Percentiles rank a stretch among this genome's conserved stretches.
These are phyloP conservation scores for Quercus phellos DNA, from an alignment of 331 rosid species.

Conservation along the genomic window DNA sequence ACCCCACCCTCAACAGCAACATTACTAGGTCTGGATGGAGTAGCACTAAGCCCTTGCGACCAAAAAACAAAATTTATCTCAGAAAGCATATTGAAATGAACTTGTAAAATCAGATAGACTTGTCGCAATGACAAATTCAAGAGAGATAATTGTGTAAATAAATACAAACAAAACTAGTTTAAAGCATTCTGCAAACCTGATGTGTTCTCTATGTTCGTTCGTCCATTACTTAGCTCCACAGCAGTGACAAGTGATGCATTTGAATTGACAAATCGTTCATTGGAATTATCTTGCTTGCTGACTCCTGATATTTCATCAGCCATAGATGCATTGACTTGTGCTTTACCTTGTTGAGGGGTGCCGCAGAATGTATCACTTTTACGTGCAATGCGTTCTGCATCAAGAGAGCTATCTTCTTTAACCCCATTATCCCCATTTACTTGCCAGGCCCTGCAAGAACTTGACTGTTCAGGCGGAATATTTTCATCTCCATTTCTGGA, in stretches of 20 bases:
- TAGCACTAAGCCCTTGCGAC: constrained; percentile 47
- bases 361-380: constrained; percentile 46
- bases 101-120: constrained; percentile 13
- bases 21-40: constrained; percentile 54
- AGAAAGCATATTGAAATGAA: constrained; percentile 25
- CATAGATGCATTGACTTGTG: constrained; percentile 36
- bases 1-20: constrained; percentile 48
- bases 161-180: constrained; percentile 17
- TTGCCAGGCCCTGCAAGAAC: constrained; percentile 65
- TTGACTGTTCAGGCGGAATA: constrained; percentile 63
- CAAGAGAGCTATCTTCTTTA: constrained; percentile 56
- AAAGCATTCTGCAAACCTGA: constrained; percentile 56
- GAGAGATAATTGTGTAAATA: constrained; percentile 9
- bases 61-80: constrained; percentile 20
- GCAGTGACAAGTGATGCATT: constrained; percentile 46
- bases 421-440: constrained; percentile 57
- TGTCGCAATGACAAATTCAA: constrained; percentile 5
- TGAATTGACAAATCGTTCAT: constrained; percentile 48
- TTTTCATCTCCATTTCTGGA: constrained; percentile 62
- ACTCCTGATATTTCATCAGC: constrained; percentile 62
- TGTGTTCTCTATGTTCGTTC: constrained; percentile 47
- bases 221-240: constrained; percentile 62
- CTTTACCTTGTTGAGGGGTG: constrained; percentile 45
- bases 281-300: constrained; percentile 54
- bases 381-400: constrained; percentile 34